Percentiles rank a stretch among this genome's conserved stretches.
Conservation (phyloP, 2,329 filamentous ascomycete genomes). For the Fusarium sp. region DNA sequence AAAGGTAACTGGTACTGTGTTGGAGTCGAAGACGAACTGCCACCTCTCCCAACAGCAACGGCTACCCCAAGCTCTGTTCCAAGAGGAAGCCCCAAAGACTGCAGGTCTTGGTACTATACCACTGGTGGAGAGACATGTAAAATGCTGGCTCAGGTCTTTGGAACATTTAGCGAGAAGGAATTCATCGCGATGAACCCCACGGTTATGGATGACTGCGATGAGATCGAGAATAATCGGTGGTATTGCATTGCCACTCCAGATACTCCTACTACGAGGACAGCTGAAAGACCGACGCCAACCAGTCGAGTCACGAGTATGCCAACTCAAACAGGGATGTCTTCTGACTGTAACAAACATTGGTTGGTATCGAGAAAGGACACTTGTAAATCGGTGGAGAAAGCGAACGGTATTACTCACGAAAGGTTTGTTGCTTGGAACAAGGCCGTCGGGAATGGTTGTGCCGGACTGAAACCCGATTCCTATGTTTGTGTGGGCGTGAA, state of each 20-base stretch:
- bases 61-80: not conserved
- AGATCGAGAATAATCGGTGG: fast-evolving
- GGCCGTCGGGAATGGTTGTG: not conserved
- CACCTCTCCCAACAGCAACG: not conserved
- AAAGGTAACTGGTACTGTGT: constrained; percentile 5
- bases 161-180: fast-evolving
- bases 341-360: not conserved
- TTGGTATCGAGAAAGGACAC: not conserved
- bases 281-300: fast-evolving
- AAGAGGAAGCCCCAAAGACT: not conserved
- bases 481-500: constrained; percentile 1
- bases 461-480: not conserved
- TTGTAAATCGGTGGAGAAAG: not conserved
- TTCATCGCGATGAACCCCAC: not conserved
- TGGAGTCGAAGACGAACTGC: not conserved
- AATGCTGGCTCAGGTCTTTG: not conserved
- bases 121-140: not conserved
- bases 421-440: not conserved
- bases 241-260: not conserved
- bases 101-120: constrained; percentile 1
- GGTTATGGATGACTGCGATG: fast-evolving
- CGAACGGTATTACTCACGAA: not conserved
- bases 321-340: fast-evolving
- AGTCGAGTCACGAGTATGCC: fast-evolving
- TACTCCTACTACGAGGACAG: not conserved